phyloP scores from a whole-genome alignment of 768 basidiomycete species.

The Suillus variegatus region DNA sequence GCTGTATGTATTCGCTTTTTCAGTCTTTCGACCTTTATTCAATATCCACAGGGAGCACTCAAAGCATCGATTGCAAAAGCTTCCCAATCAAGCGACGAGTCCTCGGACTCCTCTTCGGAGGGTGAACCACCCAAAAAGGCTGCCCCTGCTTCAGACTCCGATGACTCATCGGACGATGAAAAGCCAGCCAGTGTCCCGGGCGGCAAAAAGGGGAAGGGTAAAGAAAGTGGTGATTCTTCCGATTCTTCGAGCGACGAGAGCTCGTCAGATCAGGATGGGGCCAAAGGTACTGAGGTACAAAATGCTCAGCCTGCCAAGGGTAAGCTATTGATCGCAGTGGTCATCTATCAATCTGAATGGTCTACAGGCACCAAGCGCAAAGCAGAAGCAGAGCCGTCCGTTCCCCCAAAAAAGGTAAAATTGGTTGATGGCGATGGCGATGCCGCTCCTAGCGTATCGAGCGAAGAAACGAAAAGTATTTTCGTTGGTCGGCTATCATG shows the following conservation, averaged over 20 bases:
- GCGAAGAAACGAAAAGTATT: slow-evolving; percentile 63
- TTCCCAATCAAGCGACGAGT: slow-evolving; percentile 27
- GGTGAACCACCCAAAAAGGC: slow-evolving; percentile 30
- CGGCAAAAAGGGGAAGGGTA: neutral
- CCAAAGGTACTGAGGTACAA: slow-evolving; percentile 59
- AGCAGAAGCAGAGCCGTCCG: slow-evolving; percentile 61
- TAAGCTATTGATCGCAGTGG: slow-evolving; percentile 21
- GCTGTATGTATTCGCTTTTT: slow-evolving; percentile 24
- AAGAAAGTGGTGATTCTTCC: slow-evolving; percentile 6
- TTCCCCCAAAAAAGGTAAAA: slow-evolving; percentile 82
- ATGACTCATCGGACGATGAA: slow-evolving; percentile 19
- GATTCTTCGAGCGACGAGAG: slow-evolving; percentile 30
- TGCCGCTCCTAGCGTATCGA: slow-evolving; percentile 31
- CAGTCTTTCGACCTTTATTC: neutral
- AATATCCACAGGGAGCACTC: slow-evolving; percentile 22
- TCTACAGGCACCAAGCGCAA: slow-evolving; percentile 68
- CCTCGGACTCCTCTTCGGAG: slow-evolving; percentile 34
- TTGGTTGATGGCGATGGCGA: slow-evolving; percentile 60
- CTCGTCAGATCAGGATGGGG: slow-evolving; percentile 28
- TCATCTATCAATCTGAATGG: slow-evolving; percentile 8
- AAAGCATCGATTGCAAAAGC: slow-evolving; percentile 20
- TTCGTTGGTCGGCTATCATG: slow-evolving; percentile 95
- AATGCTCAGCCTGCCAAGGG: slow-evolving; percentile 45
- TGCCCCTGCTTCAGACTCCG: slow-evolving; percentile 13
- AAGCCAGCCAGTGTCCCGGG: slow-evolving; percentile 7